Percentiles rank a stretch among this genome's conserved stretches.
phyloP scores from a whole-genome alignment of 1,284 basidiomycete genomes.

The Mycena sp. region DNA sequence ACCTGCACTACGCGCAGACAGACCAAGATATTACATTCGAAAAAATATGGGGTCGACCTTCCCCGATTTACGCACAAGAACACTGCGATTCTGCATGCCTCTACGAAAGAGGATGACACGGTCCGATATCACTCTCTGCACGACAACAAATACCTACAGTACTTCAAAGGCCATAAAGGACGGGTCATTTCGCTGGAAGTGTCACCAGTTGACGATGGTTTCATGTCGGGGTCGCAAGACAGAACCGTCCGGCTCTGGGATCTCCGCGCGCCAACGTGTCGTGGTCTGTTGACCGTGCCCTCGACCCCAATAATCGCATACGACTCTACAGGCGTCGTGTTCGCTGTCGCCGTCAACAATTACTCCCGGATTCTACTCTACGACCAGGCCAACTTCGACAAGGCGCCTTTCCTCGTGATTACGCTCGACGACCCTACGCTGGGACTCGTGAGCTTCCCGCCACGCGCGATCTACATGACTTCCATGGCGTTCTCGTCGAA shows the following conservation, averaged over 20 bases:
- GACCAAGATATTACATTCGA: conserved; percentile 84
- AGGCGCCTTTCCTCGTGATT: conserved; percentile 88
- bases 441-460: conserved; percentile 78
- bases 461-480: conserved; percentile 91
- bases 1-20: conserved; percentile 56
- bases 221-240: conserved; percentile 94
- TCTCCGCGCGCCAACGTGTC: conserved; percentile 80
- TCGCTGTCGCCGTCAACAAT: conserved; percentile 91
- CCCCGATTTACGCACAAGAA: conserved; percentile 95
- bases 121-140: conserved; percentile 95
- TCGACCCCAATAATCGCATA: conserved; percentile 89
- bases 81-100: conserved; percentile 88
- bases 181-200: conserved; percentile 92
- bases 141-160: conserved; percentile 95
- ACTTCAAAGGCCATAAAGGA: conserved; percentile 94
- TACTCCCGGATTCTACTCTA: conserved; percentile 90
- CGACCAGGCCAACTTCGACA: conserved; percentile 90
- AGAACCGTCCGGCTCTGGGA: conserved; percentile 98
- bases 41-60: conserved; percentile 96
- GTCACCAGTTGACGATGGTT: conserved; percentile 93
- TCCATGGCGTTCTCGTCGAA: conserved; percentile 91
- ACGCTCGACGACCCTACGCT: conserved; percentile 85
- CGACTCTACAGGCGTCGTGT: conserved; percentile 90
- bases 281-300: conserved; percentile 76
- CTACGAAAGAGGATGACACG: conserved; percentile 95